These are phyloP conservation scores for Cucurbita ficifolia DNA, from an alignment of 306 rosid genomes.

Conservation along the genomic window DNA sequence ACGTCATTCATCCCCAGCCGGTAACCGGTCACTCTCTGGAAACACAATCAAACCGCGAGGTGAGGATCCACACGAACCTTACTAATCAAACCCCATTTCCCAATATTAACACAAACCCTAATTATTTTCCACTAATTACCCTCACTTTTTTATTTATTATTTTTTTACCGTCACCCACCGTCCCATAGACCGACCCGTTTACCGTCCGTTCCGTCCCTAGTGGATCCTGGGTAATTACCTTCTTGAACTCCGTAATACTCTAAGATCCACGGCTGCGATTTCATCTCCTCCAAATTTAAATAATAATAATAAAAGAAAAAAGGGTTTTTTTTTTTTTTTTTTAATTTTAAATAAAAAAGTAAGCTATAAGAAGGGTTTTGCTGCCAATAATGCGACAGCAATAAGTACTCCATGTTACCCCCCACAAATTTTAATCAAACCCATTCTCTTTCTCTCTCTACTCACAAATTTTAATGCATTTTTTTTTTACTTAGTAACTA, in stretches of 20 bases:
- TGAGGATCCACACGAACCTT: slow-evolving; percentile 5
- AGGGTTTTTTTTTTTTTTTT: no score
- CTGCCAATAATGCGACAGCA: slow-evolving; percentile 10
- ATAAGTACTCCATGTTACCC: slow-evolving; percentile 6
- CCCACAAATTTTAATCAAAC: not conserved
- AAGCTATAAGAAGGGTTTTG: not conserved
- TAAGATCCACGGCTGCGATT: not conserved
- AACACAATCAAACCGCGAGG: slow-evolving; percentile 6
- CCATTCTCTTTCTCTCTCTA: not conserved
- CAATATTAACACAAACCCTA: slow-evolving; percentile 2
- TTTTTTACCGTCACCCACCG: not conserved
- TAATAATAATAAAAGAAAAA: not conserved
- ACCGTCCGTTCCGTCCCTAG: not conserved
- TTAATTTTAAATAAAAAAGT: no score
- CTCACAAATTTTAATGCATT: not conserved
- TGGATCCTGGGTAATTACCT: not conserved
- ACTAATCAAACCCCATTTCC: not conserved
- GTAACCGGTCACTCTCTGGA: not conserved
- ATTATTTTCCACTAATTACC: slow-evolving; percentile 7
- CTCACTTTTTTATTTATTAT: not conserved
- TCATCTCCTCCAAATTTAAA: not conserved
- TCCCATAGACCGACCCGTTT: not conserved
- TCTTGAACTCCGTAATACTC: not conserved
- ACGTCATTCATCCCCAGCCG: not conserved
- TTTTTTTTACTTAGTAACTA: not conserved